Evolutionary conservation across 176 grass and related monocot species (phyloP).

Genomic region (Avena eriantha): DNA sequence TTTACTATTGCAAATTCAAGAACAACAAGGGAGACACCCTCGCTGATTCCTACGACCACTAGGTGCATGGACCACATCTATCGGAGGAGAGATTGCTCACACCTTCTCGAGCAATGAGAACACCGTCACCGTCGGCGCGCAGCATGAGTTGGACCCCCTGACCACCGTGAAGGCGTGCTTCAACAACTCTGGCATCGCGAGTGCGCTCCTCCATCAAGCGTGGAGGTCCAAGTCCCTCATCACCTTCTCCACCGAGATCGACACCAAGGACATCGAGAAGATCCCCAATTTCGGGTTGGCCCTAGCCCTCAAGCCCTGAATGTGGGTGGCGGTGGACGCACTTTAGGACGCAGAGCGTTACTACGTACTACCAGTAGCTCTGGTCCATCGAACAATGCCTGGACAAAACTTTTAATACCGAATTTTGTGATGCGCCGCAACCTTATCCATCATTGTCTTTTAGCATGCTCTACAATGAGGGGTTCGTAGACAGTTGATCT

Average conservation of each 20-base stretch:
- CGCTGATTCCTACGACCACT: conserved; percentile 74
- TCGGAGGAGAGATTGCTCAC: conserved; percentile 72
- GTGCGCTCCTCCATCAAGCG: conserved; percentile 63
- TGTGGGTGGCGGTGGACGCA: neutral
- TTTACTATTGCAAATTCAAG: conserved; percentile 46
- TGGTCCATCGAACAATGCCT: conserved; percentile 42
- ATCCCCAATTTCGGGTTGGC: conserved; percentile 67
- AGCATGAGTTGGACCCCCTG: conserved; percentile 60
- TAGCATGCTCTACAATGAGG: conserved; percentile 14
- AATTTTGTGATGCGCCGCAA: conserved; percentile 33
- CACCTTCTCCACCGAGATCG: conserved; percentile 70
- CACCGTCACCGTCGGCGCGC: conserved; percentile 64
- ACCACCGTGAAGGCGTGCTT: conserved; percentile 68
- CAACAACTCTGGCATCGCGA: conserved; percentile 75
- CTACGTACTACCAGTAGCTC: conserved; percentile 15
- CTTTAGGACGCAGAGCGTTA: conserved; percentile 38
- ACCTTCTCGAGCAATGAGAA: conserved; percentile 72
- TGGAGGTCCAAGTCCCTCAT: conserved; percentile 70
- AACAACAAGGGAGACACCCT: conserved; percentile 69
- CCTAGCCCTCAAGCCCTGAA: conserved; percentile 68
- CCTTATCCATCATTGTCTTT: neutral
- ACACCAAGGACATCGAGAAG: conserved; percentile 66
- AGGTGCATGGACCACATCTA: conserved; percentile 58
- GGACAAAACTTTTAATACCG: conserved; percentile 38
- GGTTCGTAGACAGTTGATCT: conserved; percentile 25